Evolutionary conservation across 805 yeast genomes (phyloP).

Genomic region (Candida vaughaniae): DNA sequence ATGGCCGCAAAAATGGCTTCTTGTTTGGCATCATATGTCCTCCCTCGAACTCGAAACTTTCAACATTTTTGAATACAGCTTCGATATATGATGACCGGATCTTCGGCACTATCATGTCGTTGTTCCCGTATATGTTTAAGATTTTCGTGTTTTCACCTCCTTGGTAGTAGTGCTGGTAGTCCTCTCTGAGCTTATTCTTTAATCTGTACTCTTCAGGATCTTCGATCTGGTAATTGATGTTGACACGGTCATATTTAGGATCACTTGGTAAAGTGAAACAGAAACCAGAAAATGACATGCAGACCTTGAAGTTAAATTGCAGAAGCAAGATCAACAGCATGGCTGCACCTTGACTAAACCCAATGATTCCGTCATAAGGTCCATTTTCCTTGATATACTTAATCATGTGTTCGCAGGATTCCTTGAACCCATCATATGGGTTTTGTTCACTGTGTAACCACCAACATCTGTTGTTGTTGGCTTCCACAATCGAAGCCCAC

Average conservation of each 20-base stretch:
- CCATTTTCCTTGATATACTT: slow-evolving; percentile 33
- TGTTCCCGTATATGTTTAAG: slow-evolving; percentile 28
- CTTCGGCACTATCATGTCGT: slow-evolving; percentile 34
- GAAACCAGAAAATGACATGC: slow-evolving; percentile 32
- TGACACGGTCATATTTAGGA: slow-evolving; percentile 11
- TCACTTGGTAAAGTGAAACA: slow-evolving; percentile 29
- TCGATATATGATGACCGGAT: slow-evolving; percentile 27
- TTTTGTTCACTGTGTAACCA: slow-evolving; percentile 24
- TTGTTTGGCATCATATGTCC: slow-evolving; percentile 37
- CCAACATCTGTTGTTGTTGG: slow-evolving; percentile 37
- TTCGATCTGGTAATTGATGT: slow-evolving; percentile 18
- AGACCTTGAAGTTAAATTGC: slow-evolving; percentile 25
- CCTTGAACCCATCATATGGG: slow-evolving; percentile 27
- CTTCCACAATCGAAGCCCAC: slow-evolving; percentile 31
- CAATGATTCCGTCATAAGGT: slow-evolving; percentile 42
- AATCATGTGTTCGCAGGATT: slow-evolving; percentile 24
- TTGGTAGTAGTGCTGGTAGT: slow-evolving; percentile 20
- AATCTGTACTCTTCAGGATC: slow-evolving; percentile 22
- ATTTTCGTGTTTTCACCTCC: slow-evolving; percentile 20
- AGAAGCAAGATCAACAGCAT: slow-evolving; percentile 29
- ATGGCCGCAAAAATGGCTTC: slow-evolving; percentile 17
- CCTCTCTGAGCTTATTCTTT: slow-evolving; percentile 19
- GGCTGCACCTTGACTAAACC: slow-evolving; percentile 45
- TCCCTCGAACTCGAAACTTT: slow-evolving; percentile 30
- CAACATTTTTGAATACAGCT: slow-evolving; percentile 17